Base-by-base conservation (phyloP, 148 eudicot genomes). In the Diospyros kaki region DNA sequence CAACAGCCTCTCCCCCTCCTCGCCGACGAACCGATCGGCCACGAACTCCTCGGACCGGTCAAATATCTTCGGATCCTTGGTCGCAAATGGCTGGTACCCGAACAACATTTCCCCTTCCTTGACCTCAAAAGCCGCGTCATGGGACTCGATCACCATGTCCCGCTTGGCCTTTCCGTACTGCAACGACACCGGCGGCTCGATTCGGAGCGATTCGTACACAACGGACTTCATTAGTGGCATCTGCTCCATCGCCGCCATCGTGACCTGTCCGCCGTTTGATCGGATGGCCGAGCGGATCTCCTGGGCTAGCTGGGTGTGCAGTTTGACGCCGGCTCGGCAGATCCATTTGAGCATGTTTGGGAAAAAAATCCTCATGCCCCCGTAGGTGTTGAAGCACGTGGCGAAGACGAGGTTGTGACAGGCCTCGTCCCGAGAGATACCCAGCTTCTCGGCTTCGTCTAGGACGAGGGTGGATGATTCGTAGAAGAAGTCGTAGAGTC, bases 31-130 rank as follows among this genome's bases (percentile, higher is more conserved):
- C 83, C 98, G 78, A 5, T 79, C 96, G 6, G 94, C 69, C 0
- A 95, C 88, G 18, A 95, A 95, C 81, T 95, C 98, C 44, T 95
- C 97, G 0, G 90, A 67, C 59, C 85, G 65, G 1, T 90, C 93
- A 48, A 95, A 95, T 1, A 92, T 86, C 52, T 61, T 86, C 40
- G 94, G 96, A 44, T 95, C 98, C 60, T 78, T 84, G 0, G 96
- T 92, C 41, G 98, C 98, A 15, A 90, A 87, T 1, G 98, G 97
- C 45, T 95, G 98, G 64, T 53, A 95, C 58, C 98, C 98, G 77
- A 84, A 92, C 13, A 95, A 13, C 88, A 95, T 65, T 45, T 95
- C 97, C 1, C 98, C 98, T 68, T 88, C 78, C 52, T 87, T 95
- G 0, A 95, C 89, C 73, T 84, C 58, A 17, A 85, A 95, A 9